Conservation (phyloP, 208 protist genomes). For the Trichomonas gallinae region DNA sequence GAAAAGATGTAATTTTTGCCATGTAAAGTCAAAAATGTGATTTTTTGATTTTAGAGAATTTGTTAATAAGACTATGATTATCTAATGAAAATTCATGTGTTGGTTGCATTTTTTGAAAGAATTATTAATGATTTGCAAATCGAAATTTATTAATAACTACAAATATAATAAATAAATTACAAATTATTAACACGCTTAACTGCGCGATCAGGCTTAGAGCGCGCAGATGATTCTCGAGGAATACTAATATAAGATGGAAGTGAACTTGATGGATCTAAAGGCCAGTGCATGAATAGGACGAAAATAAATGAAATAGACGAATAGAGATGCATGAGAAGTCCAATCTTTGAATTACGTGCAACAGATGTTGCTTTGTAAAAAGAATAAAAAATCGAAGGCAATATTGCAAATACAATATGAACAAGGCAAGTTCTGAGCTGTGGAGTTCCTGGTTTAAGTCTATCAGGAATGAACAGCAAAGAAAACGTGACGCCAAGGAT, state of each 20-base stretch:
- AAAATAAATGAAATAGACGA: not conserved
- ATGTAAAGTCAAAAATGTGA: no score
- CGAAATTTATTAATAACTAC: no score
- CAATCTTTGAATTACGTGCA: not conserved
- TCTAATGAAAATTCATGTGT: no score
- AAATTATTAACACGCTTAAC: no score
- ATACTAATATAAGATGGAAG: not conserved
- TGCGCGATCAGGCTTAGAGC: no score
- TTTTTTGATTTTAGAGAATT: no score
- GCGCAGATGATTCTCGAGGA: not conserved
- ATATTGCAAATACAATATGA: not conserved
- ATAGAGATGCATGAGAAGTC: not conserved
- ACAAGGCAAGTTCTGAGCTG: not conserved
- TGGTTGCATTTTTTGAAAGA: no score
- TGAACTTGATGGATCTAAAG: not conserved
- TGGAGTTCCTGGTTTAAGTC: not conserved
- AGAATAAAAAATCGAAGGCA: not conserved
- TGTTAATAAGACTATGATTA: no score
- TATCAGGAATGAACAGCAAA: not conserved
- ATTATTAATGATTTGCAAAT: no score
- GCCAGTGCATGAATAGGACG: not conserved
- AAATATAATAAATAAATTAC: no score
- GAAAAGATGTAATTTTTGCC: no score
- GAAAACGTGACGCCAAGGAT: not conserved
- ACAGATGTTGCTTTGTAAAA: not conserved